Percentiles rank a stretch among this genome's conserved stretches.
These are phyloP conservation scores for Yamadazyma insecticola DNA, from an alignment of 805 yeast genomes.

Conservation along the genomic window DNA sequence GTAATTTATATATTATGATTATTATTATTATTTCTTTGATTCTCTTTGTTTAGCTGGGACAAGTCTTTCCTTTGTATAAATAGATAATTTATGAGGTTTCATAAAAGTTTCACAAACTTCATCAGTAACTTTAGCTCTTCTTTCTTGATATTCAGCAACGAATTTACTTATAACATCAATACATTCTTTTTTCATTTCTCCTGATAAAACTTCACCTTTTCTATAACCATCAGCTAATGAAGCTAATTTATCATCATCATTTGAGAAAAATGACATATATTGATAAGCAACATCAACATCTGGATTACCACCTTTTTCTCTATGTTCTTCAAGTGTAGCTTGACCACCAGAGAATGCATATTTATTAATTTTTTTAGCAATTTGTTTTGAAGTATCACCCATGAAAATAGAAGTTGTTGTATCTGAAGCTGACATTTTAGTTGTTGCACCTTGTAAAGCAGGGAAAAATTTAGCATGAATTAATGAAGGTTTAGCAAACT, in stretches of 20 bases:
- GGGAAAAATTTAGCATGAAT: constrained; percentile 96
- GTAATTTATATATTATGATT: neutral
- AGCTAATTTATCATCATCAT: constrained; percentile 78
- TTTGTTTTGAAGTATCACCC: constrained; percentile 91
- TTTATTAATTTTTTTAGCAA: constrained; percentile 91
- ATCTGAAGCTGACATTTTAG: constrained; percentile 96
- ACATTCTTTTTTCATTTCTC: constrained; percentile 89
- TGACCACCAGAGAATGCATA: constrained; percentile 96
- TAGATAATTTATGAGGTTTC: constrained; percentile 77
- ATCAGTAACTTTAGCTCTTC: constrained; percentile 63
- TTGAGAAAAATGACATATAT: constrained; percentile 82
- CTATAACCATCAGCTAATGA: constrained; percentile 61
- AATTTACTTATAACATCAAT: constrained; percentile 75
- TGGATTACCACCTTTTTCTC: constrained; percentile 86
- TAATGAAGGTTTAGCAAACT: constrained; percentile 85
- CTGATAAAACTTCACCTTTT: constrained; percentile 79
- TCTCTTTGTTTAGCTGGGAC: constrained; percentile 59
- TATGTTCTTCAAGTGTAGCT: constrained; percentile 83
- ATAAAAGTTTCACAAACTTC: constrained; percentile 62
- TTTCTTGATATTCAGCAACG: constrained; percentile 77
- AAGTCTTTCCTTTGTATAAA: constrained; percentile 69
- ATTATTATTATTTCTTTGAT: constrained; percentile 32
- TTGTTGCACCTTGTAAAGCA: constrained; percentile 91
- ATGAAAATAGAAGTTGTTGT: constrained; percentile 87
- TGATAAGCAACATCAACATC: constrained; percentile 95